phyloP scores from a whole-genome alignment of 257 asterid species.

The Nicotiana knightiana region DNA sequence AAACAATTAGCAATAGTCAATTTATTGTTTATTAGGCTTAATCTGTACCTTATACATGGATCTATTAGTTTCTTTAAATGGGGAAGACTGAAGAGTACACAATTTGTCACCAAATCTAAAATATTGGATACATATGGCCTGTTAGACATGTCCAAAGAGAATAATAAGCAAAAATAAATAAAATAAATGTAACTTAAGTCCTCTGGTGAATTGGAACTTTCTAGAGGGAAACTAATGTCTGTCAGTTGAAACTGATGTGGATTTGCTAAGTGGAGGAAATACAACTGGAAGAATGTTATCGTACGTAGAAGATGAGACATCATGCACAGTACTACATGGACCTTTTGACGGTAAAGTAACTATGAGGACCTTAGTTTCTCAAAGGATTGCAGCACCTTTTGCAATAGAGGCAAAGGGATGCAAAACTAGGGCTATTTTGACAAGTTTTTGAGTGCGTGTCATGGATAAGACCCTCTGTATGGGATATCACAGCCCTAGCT shows the following conservation, averaged over 20 bases:
- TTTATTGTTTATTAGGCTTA: not conserved
- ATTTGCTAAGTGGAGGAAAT: not conserved
- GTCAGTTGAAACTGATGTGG: not conserved
- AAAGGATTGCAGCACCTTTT: not conserved
- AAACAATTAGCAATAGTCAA: not conserved
- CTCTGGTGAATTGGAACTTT: not conserved
- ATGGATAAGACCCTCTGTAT: not conserved
- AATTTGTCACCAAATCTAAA: conserved; percentile 1
- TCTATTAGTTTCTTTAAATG: not conserved
- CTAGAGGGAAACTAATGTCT: not conserved
- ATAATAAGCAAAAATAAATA: not conserved
- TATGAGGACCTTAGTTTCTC: not conserved
- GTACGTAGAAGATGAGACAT: not conserved
- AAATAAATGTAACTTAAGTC: not conserved
- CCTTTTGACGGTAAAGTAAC: not conserved
- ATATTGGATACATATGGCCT: not conserved
- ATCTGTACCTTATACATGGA: not conserved
- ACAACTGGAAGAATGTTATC: not conserved
- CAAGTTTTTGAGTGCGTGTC: not conserved
- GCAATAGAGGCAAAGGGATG: not conserved
- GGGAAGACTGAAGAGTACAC: not conserved
- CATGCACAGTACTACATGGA: not conserved
- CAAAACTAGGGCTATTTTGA: not conserved
- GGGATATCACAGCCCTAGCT: not conserved
- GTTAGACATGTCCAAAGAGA: not conserved